These are phyloP conservation scores for Hymenoscyphus scutula DNA, from an alignment of 2,329 filamentous ascomycete species.

Conservation along the genomic window DNA sequence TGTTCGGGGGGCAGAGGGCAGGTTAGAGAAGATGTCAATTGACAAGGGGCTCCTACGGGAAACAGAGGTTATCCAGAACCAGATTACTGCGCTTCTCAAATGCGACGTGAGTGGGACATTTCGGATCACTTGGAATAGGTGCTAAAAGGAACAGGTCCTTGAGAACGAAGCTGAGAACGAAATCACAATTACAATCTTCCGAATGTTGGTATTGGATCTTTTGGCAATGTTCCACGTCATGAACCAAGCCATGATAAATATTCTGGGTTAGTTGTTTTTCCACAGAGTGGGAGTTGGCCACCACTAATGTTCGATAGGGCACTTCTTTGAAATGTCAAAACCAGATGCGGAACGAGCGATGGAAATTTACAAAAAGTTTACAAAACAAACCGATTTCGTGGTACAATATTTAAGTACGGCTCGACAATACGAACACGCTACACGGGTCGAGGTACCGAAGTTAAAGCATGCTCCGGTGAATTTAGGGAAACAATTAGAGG, in stretches of 20 bases:
- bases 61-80: constrained; percentile 84
- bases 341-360: constrained; percentile 89
- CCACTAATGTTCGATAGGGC: constrained; percentile 53
- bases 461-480: constrained; percentile 96
- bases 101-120: constrained; percentile 72
- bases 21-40: constrained; percentile 80
- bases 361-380: constrained; percentile 88
- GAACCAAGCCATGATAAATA: constrained; percentile 96
- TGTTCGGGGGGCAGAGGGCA: constrained; percentile 77
- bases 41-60: constrained; percentile 91
- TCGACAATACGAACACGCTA: constrained; percentile 87
- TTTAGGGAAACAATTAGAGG: constrained; percentile 82
- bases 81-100: constrained; percentile 80
- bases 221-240: constrained; percentile 89
- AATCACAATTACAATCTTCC: constrained; percentile 91
- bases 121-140: background rate
- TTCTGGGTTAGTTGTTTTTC: constrained; percentile 61
- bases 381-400: constrained; percentile 86
- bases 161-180: constrained; percentile 91
- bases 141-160: constrained; percentile 60
- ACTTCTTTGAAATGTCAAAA: constrained; percentile 98
- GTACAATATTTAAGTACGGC: constrained; percentile 87
- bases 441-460: constrained; percentile 90
- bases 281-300: background rate
- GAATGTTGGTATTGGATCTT: constrained; percentile 85